These are phyloP conservation scores for Zopfia rhizophila DNA, from an alignment of 2,329 filamentous ascomycete genomes.

Conservation along the genomic window DNA sequence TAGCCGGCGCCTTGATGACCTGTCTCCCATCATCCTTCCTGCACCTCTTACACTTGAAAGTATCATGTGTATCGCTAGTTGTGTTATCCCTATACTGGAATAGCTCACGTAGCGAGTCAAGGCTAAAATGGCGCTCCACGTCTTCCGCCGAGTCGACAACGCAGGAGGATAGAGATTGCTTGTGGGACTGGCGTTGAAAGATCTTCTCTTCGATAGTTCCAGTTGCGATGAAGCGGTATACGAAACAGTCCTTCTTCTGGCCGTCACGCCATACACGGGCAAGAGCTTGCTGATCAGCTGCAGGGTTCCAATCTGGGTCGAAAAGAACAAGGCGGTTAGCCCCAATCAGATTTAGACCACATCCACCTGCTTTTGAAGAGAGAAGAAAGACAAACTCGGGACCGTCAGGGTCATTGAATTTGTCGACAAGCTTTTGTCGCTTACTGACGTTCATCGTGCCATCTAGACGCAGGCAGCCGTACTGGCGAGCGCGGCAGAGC, in stretches of 20 bases:
- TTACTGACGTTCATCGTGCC: conserved; percentile 99
- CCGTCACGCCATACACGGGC: conserved; percentile 99
- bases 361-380: conserved; percentile 95
- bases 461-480: conserved; percentile 89
- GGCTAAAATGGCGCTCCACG: conserved; percentile 94
- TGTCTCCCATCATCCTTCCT: conserved; percentile 84
- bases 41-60: conserved; percentile 97
- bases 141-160: conserved; percentile 97
- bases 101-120: conserved; percentile 89
- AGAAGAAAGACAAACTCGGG: conserved; percentile 94
- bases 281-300: conserved; percentile 95
- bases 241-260: conserved; percentile 99
- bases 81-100: conserved; percentile 92
- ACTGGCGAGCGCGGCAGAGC: conserved; percentile 84
- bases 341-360: conserved; percentile 93
- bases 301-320: conserved; percentile 95
- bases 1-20: conserved; percentile 87
- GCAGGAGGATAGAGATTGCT: conserved; percentile 94
- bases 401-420: conserved; percentile 93
- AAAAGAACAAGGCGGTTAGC: conserved; percentile 95
- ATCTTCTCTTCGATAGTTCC: conserved; percentile 99
- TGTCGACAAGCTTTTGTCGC: conserved; percentile 95
- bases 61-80: conserved; percentile 94
- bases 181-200: conserved; percentile 97
- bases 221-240: conserved; percentile 98